Evolutionary conservation across 331 rosid species (phyloP), one percentile per base, ranked within the genome.

Genomic region (Prunus yedoensis): DNA sequence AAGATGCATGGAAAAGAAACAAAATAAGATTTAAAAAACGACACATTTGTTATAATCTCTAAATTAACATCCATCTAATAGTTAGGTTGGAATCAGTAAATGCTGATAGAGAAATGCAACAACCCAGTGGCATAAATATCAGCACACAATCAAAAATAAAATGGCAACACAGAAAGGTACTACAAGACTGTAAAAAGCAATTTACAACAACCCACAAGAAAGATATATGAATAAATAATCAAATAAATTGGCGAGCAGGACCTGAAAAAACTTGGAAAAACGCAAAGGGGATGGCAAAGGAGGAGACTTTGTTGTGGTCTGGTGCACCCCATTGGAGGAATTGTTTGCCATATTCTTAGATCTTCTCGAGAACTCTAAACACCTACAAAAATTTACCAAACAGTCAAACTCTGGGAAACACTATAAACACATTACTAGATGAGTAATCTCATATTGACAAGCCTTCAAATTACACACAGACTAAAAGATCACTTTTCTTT

Each of bases 261-360:
- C 97, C 95, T 91, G 94, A 74, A 57, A 87, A 88, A 87, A 91
- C 74, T 91, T 91, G 76, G 97, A 89, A 66, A 82, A 86, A 52
- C 97, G 94, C 90, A 91, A 27, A 20, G 94, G 97, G 68, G 97
- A 91, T 47, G 97, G 97, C 84, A 53, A n/a, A 32, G 93, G 97
- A 70, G 97, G 95, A 65, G 78, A 74, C 85, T 89, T 91, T 61
- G 85, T 72, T 17, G 87, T 18, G 71, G 84, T 67, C 73, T 85
- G 68, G 32, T 74, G 77, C 43, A 79, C 86, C 64, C 87, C 95
- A 78, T 91, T 79, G 47, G 93, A 65, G 70, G 85, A 68, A 79
- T 86, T 85, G 15, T 54, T 57, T 10, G 87, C 91, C 94, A 89
- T 89, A 25, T n/a, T 15, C 67, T 73, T 53, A 68, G 82, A 71